phyloP scores from a whole-genome alignment of 768 basidiomycete species.

The Pholiota conissans region DNA sequence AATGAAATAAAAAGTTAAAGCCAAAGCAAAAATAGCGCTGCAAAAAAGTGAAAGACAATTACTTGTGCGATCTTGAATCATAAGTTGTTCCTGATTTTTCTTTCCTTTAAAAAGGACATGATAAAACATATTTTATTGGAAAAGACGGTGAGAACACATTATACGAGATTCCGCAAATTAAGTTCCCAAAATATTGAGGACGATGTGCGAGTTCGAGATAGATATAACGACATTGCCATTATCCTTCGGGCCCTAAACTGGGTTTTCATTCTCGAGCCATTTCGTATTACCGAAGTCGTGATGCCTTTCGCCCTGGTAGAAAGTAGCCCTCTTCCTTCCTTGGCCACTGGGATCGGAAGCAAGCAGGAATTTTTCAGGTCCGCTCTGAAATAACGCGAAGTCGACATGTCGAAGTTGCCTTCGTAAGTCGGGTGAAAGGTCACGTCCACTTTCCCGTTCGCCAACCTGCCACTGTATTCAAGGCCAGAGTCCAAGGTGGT shows the following conservation, averaged over 20 bases:
- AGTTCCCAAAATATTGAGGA: neutral
- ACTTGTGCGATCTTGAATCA: too few relatives aligned
- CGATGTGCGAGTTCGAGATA: neutral
- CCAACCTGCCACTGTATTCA: neutral
- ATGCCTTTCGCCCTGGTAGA: neutral
- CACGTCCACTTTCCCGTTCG: neutral
- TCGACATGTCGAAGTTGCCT: neutral
- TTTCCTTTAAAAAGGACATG: too few relatives aligned
- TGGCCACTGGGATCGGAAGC: slow-evolving; percentile 1
- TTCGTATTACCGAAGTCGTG: neutral
- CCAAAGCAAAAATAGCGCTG: too few relatives aligned
- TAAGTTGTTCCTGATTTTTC: too few relatives aligned
- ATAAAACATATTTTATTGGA: too few relatives aligned
- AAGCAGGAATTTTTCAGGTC: neutral
- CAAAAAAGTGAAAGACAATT: too few relatives aligned
- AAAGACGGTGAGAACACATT: neutral
- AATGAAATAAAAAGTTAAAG: too few relatives aligned
- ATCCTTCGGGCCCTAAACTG: neutral
- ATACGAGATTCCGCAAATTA: neutral
- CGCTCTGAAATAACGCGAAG: neutral
- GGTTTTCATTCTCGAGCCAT: neutral
- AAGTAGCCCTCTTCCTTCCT: neutral
- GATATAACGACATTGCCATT: neutral
- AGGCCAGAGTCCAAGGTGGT: neutral
- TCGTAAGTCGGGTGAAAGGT: slow-evolving; percentile 5